These are phyloP conservation scores for Lactarius vividus DNA, from an alignment of 768 basidiomycete genomes.

Conservation along the genomic window DNA sequence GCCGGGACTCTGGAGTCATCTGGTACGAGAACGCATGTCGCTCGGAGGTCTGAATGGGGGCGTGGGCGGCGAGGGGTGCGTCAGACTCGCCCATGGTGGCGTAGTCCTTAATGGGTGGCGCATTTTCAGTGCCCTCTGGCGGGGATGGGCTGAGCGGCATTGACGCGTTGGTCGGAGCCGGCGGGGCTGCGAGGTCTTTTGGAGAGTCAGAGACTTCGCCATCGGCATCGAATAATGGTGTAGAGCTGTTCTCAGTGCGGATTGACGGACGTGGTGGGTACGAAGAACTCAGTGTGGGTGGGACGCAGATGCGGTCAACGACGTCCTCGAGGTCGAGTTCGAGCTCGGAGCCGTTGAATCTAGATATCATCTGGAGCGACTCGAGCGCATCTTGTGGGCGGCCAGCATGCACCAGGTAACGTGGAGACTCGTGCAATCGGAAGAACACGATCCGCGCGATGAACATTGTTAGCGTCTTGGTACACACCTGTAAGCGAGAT, in stretches of 20 bases:
- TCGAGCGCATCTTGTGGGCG: conserved; percentile 81
- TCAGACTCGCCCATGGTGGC: conserved; percentile 28
- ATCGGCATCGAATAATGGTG: conserved; percentile 10
- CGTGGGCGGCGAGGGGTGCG: conserved; percentile 26
- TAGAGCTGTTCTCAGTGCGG: background rate
- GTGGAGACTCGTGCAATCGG: conserved; percentile 90
- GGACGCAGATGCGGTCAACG: conserved; percentile 38
- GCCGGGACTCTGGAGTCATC: background rate
- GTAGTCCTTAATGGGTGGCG: conserved; percentile 25
- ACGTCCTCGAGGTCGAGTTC: conserved; percentile 72
- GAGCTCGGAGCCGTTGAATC: conserved; percentile 77
- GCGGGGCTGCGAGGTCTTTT: background rate
- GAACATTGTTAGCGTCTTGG: conserved; percentile 85
- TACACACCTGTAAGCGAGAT: background rate
- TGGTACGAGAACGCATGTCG: conserved; percentile 6
- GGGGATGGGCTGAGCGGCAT: conserved; percentile 14
- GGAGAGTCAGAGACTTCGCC: background rate
- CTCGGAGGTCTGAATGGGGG: background rate
- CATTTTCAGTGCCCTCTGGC: background rate
- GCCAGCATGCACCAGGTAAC: conserved; percentile 88
- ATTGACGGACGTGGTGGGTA: background rate
- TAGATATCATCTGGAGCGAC: conserved; percentile 78
- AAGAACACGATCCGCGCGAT: conserved; percentile 85
- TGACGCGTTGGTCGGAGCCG: background rate
- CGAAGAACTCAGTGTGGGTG: background rate